These are phyloP conservation scores for Ophiognomonia clavigignenti-juglandacearum DNA, from an alignment of 2,329 filamentous ascomycete genomes.

Conservation along the genomic window DNA sequence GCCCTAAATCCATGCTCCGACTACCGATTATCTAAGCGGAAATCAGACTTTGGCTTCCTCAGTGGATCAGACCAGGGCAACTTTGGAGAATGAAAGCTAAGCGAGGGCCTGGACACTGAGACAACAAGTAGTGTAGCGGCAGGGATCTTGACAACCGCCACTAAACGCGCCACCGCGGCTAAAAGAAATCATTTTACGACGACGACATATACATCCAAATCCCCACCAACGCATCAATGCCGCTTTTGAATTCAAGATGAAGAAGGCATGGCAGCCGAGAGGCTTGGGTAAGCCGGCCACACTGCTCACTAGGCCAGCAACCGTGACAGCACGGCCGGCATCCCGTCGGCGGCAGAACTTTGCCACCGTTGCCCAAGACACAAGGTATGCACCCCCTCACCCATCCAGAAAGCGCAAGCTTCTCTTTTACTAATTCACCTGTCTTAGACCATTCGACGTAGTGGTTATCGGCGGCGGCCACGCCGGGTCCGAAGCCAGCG, in stretches of 20 bases:
- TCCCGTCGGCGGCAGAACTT: conserved; percentile 20
- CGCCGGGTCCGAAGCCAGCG: conserved; percentile 88
- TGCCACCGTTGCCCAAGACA: conserved; percentile 27
- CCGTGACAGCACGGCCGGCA: conserved; percentile 6
- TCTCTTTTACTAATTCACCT: background rate
- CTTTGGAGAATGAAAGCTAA: no score
- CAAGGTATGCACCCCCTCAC: conserved; percentile 19
- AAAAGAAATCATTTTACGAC: background rate
- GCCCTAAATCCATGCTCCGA: no score
- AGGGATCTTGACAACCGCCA: no score
- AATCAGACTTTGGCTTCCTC: no score
- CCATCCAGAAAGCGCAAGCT: background rate
- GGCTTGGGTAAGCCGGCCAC: conserved; percentile 22
- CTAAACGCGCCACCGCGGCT: background rate
- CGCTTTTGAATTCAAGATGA: conserved; percentile 20
- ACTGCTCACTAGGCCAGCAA: conserved; percentile 13
- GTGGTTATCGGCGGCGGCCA: conserved; percentile 94
- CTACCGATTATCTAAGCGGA: no score
- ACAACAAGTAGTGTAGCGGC: no score
- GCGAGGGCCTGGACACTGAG: no score
- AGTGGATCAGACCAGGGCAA: no score
- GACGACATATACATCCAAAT: background rate
- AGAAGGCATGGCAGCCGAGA: conserved; percentile 25
- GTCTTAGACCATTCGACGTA: conserved; percentile 71
- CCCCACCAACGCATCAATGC: conserved; percentile 1